Conservation (phyloP, 768 basidiomycete species). For the Tubosaeta sp. region DNA sequence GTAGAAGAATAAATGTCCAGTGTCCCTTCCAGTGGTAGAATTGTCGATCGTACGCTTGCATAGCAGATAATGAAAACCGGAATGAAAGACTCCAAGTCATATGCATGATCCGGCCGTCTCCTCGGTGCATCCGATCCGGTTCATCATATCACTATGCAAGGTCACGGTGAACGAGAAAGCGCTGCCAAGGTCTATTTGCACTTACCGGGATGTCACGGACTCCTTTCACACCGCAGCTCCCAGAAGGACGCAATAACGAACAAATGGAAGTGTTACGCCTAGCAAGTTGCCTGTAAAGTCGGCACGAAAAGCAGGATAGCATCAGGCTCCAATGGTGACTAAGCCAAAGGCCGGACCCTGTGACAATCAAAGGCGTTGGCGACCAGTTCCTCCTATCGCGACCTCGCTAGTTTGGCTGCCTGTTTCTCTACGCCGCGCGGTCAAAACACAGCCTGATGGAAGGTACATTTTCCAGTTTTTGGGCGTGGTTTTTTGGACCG, state of each 20-base stretch:
- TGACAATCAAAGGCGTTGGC: neutral
- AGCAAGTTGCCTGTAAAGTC: constrained; percentile 17
- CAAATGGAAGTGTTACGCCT: neutral
- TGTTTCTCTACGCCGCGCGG: neutral
- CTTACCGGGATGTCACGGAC: constrained; percentile 1
- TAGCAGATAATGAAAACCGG: constrained; percentile 2
- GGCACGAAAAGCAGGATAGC: constrained; percentile 6
- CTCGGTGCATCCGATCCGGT: neutral
- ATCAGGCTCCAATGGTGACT: constrained; percentile 14
- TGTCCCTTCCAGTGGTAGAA: constrained; percentile 7
- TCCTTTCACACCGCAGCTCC: neutral
- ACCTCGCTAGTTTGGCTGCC: neutral
- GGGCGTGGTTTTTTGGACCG: neutral
- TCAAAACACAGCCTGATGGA: neutral
- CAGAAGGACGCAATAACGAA: neutral
- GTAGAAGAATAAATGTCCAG: constrained; percentile 7
- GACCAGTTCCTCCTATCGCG: neutral
- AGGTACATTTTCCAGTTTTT: neutral
- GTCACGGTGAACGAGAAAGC: neutral
- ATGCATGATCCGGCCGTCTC: constrained; percentile 22
- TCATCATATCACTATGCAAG: neutral
- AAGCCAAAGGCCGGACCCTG: constrained; percentile 8
- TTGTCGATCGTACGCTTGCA: neutral
- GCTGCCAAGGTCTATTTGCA: constrained; percentile 4
- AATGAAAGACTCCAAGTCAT: neutral